Evolutionary conservation across 192 early-diverging fungal genomes (phyloP), one percentile per base, ranked within the genome.

Genomic region (Backusella australiensis): DNA sequence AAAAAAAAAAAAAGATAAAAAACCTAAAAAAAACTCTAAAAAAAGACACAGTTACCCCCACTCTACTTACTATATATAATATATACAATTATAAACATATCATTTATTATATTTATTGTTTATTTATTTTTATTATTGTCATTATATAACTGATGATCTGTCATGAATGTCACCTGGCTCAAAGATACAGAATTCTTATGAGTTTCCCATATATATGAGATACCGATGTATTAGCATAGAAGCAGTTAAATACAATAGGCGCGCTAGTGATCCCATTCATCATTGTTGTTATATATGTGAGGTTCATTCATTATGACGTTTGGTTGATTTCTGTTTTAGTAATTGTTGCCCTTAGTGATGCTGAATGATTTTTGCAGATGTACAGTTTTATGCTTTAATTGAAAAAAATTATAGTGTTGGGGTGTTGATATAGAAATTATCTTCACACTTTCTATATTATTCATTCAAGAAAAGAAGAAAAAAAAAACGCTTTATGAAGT

Each of bases 41-140:
- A 56, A 56, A 23, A 56, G 4, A 6, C 6, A 56, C 19, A 56
- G n/a, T 59, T 26, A 6, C 26, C 53, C 53, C 53, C 53, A 59
- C 21, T 3, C 8, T 11, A 26, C 4, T 59, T 59, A 26, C 53
- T 59, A 59, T 67, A 29, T 67, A 34, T 66, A 66, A 66, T 66
- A 66, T 29, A 66, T 66, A 66, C 15, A 66, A 34, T 35, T 36
- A 66, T 66, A 66, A 32, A 32, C 32, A 66, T 67, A 67, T 67
- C 17, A 35, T 35, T 36, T 67, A 35, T 34, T 35, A 67, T 36
- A 29, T 29, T 67, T 67, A 67, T 66, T 66, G 63, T 32, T 66
- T 67, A 32, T 32, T 32, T 32, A 32, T 32, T 32, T 32, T 32
- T 32, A 29, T 34, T 35, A 34, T 67, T 35, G 26, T 67, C 26